A percentile compares a stretch with the other conserved stretches of the same genome.
Evolutionary conservation across 1,284 basidiomycete genomes (phyloP).

Genomic region (Tremellales sp.): DNA sequence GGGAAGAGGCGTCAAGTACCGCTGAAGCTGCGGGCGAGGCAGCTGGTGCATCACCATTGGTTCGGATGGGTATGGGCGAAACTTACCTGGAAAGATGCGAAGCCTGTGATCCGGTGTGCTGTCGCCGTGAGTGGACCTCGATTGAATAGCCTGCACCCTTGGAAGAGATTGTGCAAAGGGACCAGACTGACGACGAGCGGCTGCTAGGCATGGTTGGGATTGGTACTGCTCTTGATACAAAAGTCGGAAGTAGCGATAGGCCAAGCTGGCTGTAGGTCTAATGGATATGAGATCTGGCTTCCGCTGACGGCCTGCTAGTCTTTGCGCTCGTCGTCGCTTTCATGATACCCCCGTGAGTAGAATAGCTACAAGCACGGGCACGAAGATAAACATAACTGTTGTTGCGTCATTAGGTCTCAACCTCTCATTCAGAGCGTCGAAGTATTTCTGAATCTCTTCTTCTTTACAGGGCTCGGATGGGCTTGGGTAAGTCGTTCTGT

Average conservation of each 20-base stretch:
- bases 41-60: constrained; percentile 24
- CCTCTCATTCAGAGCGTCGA: constrained; percentile 43
- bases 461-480: constrained; percentile 41
- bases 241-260: constrained; percentile 34
- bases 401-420: too few species aligned
- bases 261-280: constrained; percentile 39
- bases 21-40: background rate
- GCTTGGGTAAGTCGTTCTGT: constrained; percentile 33
- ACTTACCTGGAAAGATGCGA: constrained; percentile 29
- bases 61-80: constrained; percentile 41
- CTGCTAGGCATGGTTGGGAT: constrained; percentile 40
- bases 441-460: constrained; percentile 38
- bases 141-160: background rate
- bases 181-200: background rate
- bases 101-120: constrained; percentile 40
- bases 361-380: too few species aligned
- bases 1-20: too few species aligned
- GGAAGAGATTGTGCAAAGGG: background rate
- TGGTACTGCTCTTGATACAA: constrained; percentile 39
- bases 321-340: constrained; percentile 40
- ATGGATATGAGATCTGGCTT: background rate
- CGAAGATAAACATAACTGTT: too few species aligned
- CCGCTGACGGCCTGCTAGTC: constrained; percentile 18
- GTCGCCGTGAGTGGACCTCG: constrained; percentile 32
- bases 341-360: constrained; percentile 41